phyloP scores from a whole-genome alignment of 257 asterid genomes.

The Nicotiana otophora region DNA sequence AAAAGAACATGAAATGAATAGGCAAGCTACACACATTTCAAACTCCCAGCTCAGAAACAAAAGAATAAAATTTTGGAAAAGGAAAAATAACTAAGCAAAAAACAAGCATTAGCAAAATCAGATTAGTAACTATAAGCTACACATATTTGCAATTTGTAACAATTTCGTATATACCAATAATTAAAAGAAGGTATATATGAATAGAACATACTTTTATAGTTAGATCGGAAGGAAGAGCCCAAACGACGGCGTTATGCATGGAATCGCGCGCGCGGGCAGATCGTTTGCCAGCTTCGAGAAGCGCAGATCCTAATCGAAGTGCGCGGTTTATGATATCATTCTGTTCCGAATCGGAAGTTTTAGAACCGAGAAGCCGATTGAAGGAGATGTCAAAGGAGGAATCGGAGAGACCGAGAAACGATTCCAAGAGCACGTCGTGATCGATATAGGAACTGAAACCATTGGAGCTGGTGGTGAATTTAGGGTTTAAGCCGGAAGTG shows the following conservation, averaged over 20 bases:
- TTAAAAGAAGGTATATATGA: background rate
- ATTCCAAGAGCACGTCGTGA: conserved; percentile 55
- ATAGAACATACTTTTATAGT: conserved; percentile 47
- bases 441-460: background rate
- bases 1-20: background rate
- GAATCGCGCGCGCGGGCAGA: conserved; percentile 62
- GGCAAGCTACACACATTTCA: background rate
- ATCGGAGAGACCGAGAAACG: conserved; percentile 45
- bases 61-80: background rate
- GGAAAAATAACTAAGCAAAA: background rate
- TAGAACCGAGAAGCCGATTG: conserved; percentile 55
- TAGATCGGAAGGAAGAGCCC: conserved; percentile 73
- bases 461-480: conserved; percentile 16
- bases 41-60: background rate
- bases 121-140: background rate
- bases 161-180: background rate
- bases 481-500: conserved; percentile 12
- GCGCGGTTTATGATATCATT: conserved; percentile 52
- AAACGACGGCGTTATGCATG: conserved; percentile 57
- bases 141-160: background rate
- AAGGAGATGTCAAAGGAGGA: conserved; percentile 55
- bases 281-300: conserved; percentile 69
- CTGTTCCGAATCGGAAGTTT: conserved; percentile 42
- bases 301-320: conserved; percentile 56
- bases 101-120: background rate